Percentiles rank a stretch among this genome's conserved stretches.
phyloP scores from a whole-genome alignment of 305 asterid species.

The Fraxinus sp. region DNA sequence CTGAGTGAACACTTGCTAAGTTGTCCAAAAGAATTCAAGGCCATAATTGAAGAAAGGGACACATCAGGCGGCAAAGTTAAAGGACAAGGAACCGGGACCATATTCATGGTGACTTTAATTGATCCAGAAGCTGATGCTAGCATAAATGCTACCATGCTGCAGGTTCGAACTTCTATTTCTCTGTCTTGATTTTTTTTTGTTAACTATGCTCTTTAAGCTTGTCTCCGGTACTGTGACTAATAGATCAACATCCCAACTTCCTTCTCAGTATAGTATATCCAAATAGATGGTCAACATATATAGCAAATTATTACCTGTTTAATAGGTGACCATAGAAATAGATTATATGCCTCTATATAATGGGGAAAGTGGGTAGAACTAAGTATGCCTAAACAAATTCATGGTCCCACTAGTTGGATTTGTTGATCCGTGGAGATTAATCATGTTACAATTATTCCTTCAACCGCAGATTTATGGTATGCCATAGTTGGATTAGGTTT shows the following conservation, averaged over 20 bases:
- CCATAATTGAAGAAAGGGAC: conserved; percentile 77
- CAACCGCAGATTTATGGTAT: not conserved
- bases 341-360: not conserved
- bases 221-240: not conserved
- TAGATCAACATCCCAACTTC: not conserved
- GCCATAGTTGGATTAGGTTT: not conserved
- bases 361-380: not conserved
- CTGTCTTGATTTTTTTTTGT: not conserved
- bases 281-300: not conserved
- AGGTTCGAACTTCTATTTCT: conserved; percentile 43
- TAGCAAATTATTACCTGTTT: not conserved
- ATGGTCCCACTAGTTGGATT: not conserved
- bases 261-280: not conserved
- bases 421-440: not conserved
- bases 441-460: not conserved
- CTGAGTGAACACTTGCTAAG: conserved; percentile 65
- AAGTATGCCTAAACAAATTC: not conserved
- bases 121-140: conserved; percentile 69
- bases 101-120: conserved; percentile 66
- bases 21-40: conserved; percentile 70
- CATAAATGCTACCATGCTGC: conserved; percentile 72
- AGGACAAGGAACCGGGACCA: conserved; percentile 97
- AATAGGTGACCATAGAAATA: not conserved
- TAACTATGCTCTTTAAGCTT: not conserved
- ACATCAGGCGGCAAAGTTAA: conserved; percentile 85